Percentiles rank a stretch among this genome's conserved stretches.
phyloP scores from a whole-genome alignment of 1,284 basidiomycete species.

The Xerocomus nothofagi region DNA sequence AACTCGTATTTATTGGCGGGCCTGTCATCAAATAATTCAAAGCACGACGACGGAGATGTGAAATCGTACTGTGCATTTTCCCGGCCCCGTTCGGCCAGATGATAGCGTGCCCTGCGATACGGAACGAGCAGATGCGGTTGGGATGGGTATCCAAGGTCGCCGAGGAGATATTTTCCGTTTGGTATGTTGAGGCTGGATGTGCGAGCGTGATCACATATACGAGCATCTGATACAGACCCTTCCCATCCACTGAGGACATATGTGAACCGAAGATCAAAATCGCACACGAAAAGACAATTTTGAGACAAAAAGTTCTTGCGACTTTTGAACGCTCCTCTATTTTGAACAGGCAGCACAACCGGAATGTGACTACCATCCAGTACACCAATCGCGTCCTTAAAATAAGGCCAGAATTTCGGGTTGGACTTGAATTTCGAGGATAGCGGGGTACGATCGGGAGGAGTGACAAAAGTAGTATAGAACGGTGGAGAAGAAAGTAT shows the following conservation, averaged over 20 bases:
- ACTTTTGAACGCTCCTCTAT: too few relatives aligned
- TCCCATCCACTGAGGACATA: too few relatives aligned
- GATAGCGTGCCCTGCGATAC: background rate
- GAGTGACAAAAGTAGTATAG: too few relatives aligned
- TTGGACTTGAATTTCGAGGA: background rate
- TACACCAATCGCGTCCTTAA: background rate
- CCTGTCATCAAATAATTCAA: too few relatives aligned
- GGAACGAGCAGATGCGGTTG: background rate
- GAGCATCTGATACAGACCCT: too few relatives aligned
- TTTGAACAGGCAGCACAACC: background rate
- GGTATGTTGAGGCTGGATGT: too few relatives aligned
- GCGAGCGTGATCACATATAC: too few relatives aligned
- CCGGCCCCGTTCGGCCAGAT: background rate
- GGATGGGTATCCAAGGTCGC: background rate
- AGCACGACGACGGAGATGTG: too few relatives aligned
- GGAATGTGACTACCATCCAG: constrained; percentile 13
- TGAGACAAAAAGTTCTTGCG: constrained; percentile 16
- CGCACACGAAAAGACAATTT: constrained; percentile 9
- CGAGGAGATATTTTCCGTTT: background rate
- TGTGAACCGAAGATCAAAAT: background rate
- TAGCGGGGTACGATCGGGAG: too few relatives aligned
- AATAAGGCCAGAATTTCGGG: constrained; percentile 3
- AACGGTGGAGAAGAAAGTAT: background rate
- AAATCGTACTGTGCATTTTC: background rate
- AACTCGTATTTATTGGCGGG: too few relatives aligned